phyloP scores from a whole-genome alignment of 2,329 filamentous ascomycete species.

The Penicillium janthinellum region DNA sequence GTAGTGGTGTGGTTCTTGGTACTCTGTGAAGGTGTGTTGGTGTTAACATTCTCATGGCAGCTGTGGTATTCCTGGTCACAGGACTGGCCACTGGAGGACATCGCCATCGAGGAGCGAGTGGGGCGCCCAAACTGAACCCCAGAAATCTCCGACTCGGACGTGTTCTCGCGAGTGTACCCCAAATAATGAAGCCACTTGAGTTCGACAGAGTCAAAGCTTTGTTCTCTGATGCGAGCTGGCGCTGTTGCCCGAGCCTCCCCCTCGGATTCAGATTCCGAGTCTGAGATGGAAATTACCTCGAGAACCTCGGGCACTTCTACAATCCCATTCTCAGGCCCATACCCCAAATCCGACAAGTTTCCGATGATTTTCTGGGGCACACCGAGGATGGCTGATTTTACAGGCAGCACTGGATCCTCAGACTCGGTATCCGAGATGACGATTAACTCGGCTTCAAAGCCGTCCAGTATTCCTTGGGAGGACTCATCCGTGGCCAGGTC shows the following conservation, averaged over 20 bases:
- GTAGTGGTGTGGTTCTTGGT: neutral
- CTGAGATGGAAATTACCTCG: neutral
- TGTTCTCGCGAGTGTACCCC: neutral
- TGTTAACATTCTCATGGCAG: constrained; percentile 13
- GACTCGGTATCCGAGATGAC: constrained; percentile 1
- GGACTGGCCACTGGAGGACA: neutral
- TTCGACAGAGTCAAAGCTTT: neutral
- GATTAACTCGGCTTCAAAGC: neutral
- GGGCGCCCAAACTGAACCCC: neutral
- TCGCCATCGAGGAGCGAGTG: neutral
- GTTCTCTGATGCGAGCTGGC: neutral
- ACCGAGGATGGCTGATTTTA: neutral
- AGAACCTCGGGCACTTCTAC: neutral
- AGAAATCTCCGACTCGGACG: neutral
- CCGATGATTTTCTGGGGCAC: neutral
- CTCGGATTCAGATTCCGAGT: constrained; percentile 2
- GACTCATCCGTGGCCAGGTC: constrained; percentile 9
- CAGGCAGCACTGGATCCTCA: neutral
- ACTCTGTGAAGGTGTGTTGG: constrained; percentile 8
- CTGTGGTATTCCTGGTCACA: neutral
- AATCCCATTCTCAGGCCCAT: neutral
- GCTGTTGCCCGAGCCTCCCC: neutral
- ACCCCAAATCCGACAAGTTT: neutral
- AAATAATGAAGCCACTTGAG: neutral
- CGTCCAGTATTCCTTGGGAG: neutral